These are phyloP conservation scores for Candida sanyaensis DNA, from an alignment of 1,139 yeast species.

Conservation along the genomic window DNA sequence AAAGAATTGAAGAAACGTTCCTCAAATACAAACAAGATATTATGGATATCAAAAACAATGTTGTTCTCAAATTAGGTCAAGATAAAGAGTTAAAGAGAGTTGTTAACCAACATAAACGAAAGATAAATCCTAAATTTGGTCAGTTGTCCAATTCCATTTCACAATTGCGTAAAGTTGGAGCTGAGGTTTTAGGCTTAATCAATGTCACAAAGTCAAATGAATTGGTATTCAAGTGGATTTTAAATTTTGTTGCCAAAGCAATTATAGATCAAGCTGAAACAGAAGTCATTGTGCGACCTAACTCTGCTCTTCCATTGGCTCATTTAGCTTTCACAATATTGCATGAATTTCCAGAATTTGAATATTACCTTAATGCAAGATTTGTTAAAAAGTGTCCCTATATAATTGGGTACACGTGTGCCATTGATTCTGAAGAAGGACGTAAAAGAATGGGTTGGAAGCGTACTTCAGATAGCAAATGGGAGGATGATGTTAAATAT, in stretches of 20 bases:
- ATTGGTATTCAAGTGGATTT: conserved; percentile 66
- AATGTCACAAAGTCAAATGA: conserved; percentile 42
- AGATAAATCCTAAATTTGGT: conserved; percentile 86
- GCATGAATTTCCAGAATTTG: conserved; percentile 61
- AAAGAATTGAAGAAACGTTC: conserved; percentile 47
- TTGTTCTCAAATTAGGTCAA: conserved; percentile 49
- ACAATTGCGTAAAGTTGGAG: conserved; percentile 57
- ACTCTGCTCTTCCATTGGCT: conserved; percentile 81
- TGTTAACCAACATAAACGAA: conserved; percentile 55
- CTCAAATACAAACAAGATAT: conserved; percentile 57
- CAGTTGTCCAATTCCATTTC: conserved; percentile 73
- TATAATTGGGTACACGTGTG: conserved; percentile 76
- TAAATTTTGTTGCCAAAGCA: conserved; percentile 83
- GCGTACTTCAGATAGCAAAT: conserved; percentile 53
- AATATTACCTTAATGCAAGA: conserved; percentile 71
- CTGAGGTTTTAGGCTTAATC: conserved; percentile 53
- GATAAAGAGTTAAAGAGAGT: conserved; percentile 46
- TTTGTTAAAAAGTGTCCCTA: conserved; percentile 90
- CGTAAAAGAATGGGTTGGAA: conserved; percentile 87
- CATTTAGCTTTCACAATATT: conserved; percentile 59
- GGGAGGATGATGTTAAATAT: conserved; percentile 79
- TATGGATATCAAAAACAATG: conserved; percentile 55
- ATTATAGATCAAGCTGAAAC: conserved; percentile 90
- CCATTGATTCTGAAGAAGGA: conserved; percentile 81
- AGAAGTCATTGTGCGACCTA: conserved; percentile 80